These are phyloP conservation scores for Saccharomycopsis synnaedendra DNA, from an alignment of 805 yeast species.

Conservation along the genomic window DNA sequence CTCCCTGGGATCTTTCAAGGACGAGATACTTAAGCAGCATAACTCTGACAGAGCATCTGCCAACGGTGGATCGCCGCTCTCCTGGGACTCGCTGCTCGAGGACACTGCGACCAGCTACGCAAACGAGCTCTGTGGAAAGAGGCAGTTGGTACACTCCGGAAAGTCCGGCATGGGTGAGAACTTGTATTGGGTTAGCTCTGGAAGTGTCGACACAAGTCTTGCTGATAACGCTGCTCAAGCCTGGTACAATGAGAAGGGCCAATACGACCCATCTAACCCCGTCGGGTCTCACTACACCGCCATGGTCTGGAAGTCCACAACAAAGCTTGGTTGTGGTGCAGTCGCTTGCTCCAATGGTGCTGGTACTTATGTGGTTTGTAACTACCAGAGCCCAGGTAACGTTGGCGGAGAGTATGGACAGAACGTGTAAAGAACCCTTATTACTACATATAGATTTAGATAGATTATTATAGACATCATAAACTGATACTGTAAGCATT, in stretches of 20 bases:
- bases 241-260: conserved; percentile 58
- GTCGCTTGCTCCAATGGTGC: conserved; percentile 37
- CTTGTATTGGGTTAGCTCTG: conserved; percentile 49
- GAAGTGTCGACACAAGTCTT: conserved; percentile 18
- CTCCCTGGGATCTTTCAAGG: conserved; percentile 18
- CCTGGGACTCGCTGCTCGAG: conserved; percentile 45
- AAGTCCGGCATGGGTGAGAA: conserved; percentile 55
- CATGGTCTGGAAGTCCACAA: conserved; percentile 56
- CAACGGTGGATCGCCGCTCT: conserved; percentile 38
- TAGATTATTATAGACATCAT: no score
- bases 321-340: conserved; percentile 66
- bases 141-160: conserved; percentile 47
- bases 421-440: conserved; percentile 19
- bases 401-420: conserved; percentile 24
- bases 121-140: conserved; percentile 39
- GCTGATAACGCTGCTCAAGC: conserved; percentile 36
- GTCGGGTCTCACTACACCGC: conserved; percentile 65
- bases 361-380: conserved; percentile 46
- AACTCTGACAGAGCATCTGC: conserved; percentile 38
- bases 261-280: conserved; percentile 35
- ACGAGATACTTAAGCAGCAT: conserved; percentile 45
- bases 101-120: conserved; percentile 47
- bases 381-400: conserved; percentile 54
- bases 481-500: no score
- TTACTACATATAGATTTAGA: no score